A percentile compares a stretch with the other conserved stretches of the same genome.
Evolutionary conservation across 2,329 filamentous ascomycete species (phyloP).

Genomic region (Purpureocillium takamizusanense): DNA sequence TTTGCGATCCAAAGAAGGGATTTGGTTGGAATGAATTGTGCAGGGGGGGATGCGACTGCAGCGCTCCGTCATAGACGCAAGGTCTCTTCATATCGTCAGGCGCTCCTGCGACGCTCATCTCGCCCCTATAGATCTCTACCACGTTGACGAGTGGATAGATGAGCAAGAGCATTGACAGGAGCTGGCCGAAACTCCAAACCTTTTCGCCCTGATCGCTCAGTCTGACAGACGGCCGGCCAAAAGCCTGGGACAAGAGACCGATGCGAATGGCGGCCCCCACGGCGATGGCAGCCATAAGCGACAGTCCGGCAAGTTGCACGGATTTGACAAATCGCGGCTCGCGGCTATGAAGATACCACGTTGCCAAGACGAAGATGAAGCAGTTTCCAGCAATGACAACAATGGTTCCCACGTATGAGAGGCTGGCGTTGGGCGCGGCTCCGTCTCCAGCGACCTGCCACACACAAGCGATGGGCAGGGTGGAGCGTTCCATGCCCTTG

Average conservation of each 20-base stretch:
- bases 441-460: slow-evolving; percentile 36
- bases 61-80: slow-evolving; percentile 31
- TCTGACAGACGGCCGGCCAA: slow-evolving; percentile 41
- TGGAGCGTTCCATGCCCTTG: slow-evolving; percentile 38
- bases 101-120: slow-evolving; percentile 32
- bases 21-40: slow-evolving; percentile 32
- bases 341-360: slow-evolving; percentile 55
- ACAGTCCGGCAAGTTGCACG: slow-evolving; percentile 42
- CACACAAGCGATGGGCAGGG: slow-evolving; percentile 52
- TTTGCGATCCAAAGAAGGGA: slow-evolving; percentile 31
- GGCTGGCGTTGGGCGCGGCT: slow-evolving; percentile 26
- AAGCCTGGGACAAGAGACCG: slow-evolving; percentile 49
- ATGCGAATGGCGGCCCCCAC: slow-evolving; percentile 50
- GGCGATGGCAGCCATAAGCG: slow-evolving; percentile 48
- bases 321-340: slow-evolving; percentile 43
- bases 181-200: slow-evolving; percentile 54
- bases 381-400: slow-evolving; percentile 50
- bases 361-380: slow-evolving; percentile 48
- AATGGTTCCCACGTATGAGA: slow-evolving; percentile 51
- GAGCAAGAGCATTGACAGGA: slow-evolving; percentile 50
- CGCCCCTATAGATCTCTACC: slow-evolving; percentile 49
- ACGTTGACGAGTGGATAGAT: slow-evolving; percentile 50
- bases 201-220: slow-evolving; percentile 45
- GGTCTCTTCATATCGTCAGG: slow-evolving; percentile 26
- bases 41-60: slow-evolving; percentile 17